A percentile compares a stretch with the other conserved stretches of the same genome.
Evolutionary conservation across 2,329 filamentous ascomycete genomes (phyloP).

Genomic region (Elsinoe australis): DNA sequence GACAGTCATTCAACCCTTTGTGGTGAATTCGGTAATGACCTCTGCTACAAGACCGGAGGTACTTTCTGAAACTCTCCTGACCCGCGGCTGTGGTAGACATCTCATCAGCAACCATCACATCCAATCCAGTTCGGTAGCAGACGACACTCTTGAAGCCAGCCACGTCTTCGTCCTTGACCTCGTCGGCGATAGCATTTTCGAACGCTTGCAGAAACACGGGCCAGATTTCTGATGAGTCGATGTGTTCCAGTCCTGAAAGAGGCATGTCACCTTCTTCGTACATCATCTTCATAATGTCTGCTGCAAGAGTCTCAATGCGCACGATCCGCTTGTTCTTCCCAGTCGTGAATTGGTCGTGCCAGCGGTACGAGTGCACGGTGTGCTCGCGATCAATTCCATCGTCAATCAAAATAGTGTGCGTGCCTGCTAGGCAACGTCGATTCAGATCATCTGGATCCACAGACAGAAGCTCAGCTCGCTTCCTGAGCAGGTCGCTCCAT

Average conservation of each 20-base stretch:
- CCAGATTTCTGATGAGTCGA: slow-evolving; percentile 30
- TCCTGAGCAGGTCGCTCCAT: slow-evolving; percentile 51
- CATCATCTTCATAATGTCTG: slow-evolving; percentile 50
- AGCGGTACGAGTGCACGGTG: slow-evolving; percentile 51
- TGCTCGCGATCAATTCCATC: slow-evolving; percentile 58
- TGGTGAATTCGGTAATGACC: slow-evolving; percentile 50
- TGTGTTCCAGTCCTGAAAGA: slow-evolving; percentile 26
- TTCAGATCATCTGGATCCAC: slow-evolving; percentile 49
- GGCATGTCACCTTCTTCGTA: slow-evolving; percentile 27
- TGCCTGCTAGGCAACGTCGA: slow-evolving; percentile 59
- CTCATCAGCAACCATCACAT: slow-evolving; percentile 47
- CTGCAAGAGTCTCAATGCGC: slow-evolving; percentile 66
- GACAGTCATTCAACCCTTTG: slow-evolving; percentile 58
- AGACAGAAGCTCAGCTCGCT: slow-evolving; percentile 41
- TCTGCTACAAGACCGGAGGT: slow-evolving; percentile 34
- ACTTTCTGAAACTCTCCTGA: slow-evolving; percentile 33
- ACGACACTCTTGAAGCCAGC: slow-evolving; percentile 77
- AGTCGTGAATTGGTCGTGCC: slow-evolving; percentile 59
- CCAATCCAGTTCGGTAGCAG: slow-evolving; percentile 70
- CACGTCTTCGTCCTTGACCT: slow-evolving; percentile 58
- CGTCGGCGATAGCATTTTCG: slow-evolving; percentile 45
- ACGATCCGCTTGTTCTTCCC: slow-evolving; percentile 65
- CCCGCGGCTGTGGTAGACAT: slow-evolving; percentile 29
- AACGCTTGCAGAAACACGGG: slow-evolving; percentile 45
- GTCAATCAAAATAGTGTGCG: slow-evolving; percentile 69